phyloP scores from a whole-genome alignment of 805 yeast species.

The Myxozyma kluyveri region DNA sequence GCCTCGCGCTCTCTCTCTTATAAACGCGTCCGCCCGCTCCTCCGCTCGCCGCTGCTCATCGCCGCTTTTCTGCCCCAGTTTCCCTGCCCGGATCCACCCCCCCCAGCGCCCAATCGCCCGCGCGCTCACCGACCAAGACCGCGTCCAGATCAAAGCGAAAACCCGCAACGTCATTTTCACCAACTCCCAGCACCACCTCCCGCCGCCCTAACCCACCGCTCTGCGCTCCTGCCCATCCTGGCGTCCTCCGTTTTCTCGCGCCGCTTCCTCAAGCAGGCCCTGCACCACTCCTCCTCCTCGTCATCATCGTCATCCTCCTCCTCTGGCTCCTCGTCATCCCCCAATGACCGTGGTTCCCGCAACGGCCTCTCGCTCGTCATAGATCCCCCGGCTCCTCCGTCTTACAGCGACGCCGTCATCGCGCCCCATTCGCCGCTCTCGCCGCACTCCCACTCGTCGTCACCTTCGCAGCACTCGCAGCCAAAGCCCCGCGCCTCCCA shows the following conservation, averaged over 20 bases:
- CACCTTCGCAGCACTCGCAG: no score
- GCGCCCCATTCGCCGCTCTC: conserved; percentile 6
- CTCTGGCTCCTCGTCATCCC: conserved; percentile 7
- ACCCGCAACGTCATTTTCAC: no score
- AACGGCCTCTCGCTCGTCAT: conserved; percentile 10
- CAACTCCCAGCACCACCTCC: no score
- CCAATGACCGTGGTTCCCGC: not conserved
- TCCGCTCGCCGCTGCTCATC: no score
- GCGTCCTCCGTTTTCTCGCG: conserved; percentile 27
- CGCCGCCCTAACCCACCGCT: conserved; percentile 12
- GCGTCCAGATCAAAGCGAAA: no score
- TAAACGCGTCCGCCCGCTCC: no score
- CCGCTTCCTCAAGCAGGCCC: conserved; percentile 27
- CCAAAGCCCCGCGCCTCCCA: not conserved
- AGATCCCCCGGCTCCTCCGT: conserved; percentile 18
- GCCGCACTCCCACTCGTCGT: conserved; percentile 5
- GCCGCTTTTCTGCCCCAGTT: no score
- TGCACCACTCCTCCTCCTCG: conserved; percentile 21
- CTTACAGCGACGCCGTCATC: not conserved
- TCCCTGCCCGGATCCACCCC: no score
- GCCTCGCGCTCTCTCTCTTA: no score
- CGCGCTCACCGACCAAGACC: no score
- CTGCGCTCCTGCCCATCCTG: conserved; percentile 5
- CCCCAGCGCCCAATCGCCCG: no score
- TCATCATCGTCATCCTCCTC: conserved; percentile 12